These are phyloP conservation scores for Chaetoceros muelleri DNA, from an alignment of 108 stramenopile species.

Conservation along the genomic window DNA sequence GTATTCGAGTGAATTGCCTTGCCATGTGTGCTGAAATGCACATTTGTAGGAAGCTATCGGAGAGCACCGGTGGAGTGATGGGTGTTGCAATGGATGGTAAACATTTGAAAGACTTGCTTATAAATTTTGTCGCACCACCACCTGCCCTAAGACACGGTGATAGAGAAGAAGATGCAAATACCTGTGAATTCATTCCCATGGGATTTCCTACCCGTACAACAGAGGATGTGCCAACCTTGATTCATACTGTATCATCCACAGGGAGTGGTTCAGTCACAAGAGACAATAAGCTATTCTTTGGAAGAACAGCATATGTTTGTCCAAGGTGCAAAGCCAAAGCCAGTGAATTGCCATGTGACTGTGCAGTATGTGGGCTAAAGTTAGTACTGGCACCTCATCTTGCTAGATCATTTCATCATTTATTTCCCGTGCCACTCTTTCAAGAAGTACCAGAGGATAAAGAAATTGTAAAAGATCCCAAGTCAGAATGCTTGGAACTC, in stretches of 20 bases:
- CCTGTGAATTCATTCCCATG: constrained; percentile 78
- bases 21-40: constrained; percentile 72
- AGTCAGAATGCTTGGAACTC: constrained; percentile 11
- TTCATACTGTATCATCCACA: constrained; percentile 31
- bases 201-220: constrained; percentile 66
- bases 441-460: constrained; percentile 21
- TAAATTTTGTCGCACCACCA: constrained; percentile 60
- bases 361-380: constrained; percentile 82
- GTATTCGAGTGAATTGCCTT: constrained; percentile 55
- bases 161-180: constrained; percentile 2
- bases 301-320: constrained; percentile 67
- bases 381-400: constrained; percentile 79
- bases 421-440: constrained; percentile 87
- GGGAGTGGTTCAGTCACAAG: constrained; percentile 16
- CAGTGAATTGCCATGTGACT: constrained; percentile 69
- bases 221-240: constrained; percentile 59
- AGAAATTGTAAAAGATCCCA: neutral
- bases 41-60: constrained; percentile 67
- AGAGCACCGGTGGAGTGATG: constrained; percentile 59
- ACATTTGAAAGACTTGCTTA: constrained; percentile 60
- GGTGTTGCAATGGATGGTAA: constrained; percentile 65
- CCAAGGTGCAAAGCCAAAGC: constrained; percentile 70
- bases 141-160: constrained; percentile 22
- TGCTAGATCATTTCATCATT: constrained; percentile 85
- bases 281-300: constrained; percentile 40